phyloP scores from a whole-genome alignment of 2,329 filamentous ascomycete species.

The Trichoderma sp. region DNA sequence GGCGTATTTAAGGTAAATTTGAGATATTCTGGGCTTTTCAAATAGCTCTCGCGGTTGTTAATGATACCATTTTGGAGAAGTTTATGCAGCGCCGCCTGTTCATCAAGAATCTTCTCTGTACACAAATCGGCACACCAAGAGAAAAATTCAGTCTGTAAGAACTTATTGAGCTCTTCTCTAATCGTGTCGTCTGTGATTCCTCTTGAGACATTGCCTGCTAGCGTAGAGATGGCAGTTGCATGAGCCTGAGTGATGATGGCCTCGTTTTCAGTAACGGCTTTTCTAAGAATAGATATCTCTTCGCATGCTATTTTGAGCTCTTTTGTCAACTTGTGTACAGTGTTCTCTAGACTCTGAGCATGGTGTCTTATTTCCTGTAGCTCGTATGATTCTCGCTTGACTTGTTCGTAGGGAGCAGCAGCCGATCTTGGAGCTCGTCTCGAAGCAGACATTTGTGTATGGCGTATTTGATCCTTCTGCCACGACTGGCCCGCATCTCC shows the following conservation, averaged over 20 bases:
- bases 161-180: neutral
- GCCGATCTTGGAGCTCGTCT: no score
- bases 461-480: no score
- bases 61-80: neutral
- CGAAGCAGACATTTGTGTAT: no score
- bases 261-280: neutral
- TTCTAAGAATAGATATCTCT: neutral
- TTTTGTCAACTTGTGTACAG: neutral
- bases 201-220: neutral
- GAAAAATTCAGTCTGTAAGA: neutral
- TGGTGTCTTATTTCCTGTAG: neutral
- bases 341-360: neutral
- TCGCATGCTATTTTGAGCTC: neutral
- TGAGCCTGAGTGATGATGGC: neutral
- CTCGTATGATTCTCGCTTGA: neutral
- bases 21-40: neutral
- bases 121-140: neutral
- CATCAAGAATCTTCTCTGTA: neutral
- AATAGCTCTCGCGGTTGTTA: neutral
- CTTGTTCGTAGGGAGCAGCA: neutral
- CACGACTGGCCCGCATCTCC: fast-evolving
- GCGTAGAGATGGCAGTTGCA: neutral
- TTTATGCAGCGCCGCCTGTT: neutral
- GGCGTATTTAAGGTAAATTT: neutral
- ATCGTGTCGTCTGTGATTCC: neutral